These are phyloP conservation scores for Phialophora verrucosa DNA, from an alignment of 2,329 filamentous ascomycete species.

Conservation along the genomic window DNA sequence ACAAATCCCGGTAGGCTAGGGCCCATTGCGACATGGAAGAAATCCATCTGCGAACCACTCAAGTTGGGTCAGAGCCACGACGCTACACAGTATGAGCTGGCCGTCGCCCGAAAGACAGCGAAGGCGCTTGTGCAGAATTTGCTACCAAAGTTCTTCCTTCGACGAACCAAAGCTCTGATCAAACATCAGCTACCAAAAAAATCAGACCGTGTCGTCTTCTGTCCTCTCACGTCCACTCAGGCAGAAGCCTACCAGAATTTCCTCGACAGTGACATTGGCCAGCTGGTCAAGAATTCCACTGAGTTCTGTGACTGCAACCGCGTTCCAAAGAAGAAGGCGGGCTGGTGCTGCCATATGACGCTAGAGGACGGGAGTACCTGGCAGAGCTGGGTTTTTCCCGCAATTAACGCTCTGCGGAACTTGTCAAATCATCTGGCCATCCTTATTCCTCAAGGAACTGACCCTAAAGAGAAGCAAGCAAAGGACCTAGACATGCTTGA, in stretches of 20 bases:
- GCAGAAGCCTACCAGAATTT: constrained; percentile 82
- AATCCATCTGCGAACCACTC: constrained; percentile 76
- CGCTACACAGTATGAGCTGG: constrained; percentile 81
- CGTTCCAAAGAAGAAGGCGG: constrained; percentile 64
- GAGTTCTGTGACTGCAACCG: constrained; percentile 74
- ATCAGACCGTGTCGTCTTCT: constrained; percentile 92
- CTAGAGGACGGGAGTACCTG: constrained; percentile 68
- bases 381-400: constrained; percentile 82
- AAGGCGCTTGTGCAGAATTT: constrained; percentile 84
- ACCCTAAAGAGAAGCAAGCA: constrained; percentile 73
- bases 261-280: constrained; percentile 72
- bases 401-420: constrained; percentile 81
- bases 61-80: constrained; percentile 91
- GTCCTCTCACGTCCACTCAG: constrained; percentile 82
- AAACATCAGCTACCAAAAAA: constrained; percentile 93
- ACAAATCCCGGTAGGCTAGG: constrained; percentile 80
- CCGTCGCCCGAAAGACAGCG: constrained; percentile 78
- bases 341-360: constrained; percentile 76
- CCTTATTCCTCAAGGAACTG: constrained; percentile 71
- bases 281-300: constrained; percentile 69
- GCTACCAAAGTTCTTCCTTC: constrained; percentile 85
- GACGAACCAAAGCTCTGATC: constrained; percentile 91
- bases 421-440: constrained; percentile 91
- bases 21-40: constrained; percentile 75
- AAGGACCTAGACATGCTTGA: constrained; percentile 76